Percentiles rank a stretch among this genome's conserved stretches.
Conservation (phyloP, 1,139 yeast species). For the Saccharomycopsis crataegensis region DNA sequence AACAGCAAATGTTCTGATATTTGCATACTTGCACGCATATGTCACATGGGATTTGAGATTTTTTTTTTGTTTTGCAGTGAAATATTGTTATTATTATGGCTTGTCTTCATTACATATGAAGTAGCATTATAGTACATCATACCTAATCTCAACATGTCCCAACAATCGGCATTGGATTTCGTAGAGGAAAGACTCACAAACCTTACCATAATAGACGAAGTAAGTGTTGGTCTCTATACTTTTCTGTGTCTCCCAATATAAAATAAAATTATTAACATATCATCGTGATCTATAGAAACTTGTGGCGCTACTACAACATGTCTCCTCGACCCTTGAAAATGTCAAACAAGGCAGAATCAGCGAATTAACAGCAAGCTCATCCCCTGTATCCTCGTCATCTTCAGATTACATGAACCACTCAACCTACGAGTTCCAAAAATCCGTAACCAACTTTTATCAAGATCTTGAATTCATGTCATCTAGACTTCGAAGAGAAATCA, state of each 20-base stretch:
- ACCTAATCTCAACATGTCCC: too few relatives aligned
- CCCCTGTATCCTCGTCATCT: background rate
- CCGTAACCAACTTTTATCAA: constrained; percentile 22
- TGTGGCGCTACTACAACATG: constrained; percentile 24
- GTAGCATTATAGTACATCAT: too few relatives aligned
- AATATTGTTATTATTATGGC: too few relatives aligned
- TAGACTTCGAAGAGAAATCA: constrained; percentile 48
- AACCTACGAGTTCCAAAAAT: constrained; percentile 21
- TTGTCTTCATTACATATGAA: too few relatives aligned
- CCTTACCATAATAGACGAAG: constrained; percentile 36
- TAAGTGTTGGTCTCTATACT: constrained; percentile 15
- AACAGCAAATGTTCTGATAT: too few relatives aligned
- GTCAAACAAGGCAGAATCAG: constrained; percentile 13
- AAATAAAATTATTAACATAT: constrained; percentile 1
- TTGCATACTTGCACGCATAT: too few relatives aligned
- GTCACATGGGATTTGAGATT: too few relatives aligned
- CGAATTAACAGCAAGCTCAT: background rate
- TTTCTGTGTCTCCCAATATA: too few relatives aligned
- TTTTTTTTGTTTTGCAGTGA: too few relatives aligned
- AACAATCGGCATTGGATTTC: constrained; percentile 23
- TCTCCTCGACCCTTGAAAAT: constrained; percentile 21
- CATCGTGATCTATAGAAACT: constrained; percentile 25
- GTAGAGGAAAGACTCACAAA: constrained; percentile 41
- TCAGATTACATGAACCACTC: constrained; percentile 1
- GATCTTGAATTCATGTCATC: constrained; percentile 28